phyloP scores from a whole-genome alignment of 441 rosid genomes.

The Eruca vesicaria region DNA sequence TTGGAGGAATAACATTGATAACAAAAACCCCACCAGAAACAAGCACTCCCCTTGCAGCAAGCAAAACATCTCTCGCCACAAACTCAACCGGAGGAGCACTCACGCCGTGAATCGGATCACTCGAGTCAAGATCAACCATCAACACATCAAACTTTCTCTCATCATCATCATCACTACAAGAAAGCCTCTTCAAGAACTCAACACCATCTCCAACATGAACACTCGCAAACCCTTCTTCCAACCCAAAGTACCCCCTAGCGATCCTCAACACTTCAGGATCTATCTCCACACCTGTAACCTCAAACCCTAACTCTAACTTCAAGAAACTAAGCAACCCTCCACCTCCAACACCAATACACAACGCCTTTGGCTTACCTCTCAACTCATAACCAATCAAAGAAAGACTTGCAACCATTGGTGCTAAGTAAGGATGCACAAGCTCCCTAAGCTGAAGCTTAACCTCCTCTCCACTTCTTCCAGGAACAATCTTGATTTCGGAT shows the following conservation, averaged over 20 bases:
- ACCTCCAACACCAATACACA: constrained; percentile 90
- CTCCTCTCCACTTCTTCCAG: constrained; percentile 25
- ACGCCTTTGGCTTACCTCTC: constrained; percentile 51
- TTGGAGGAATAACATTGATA: constrained; percentile 66
- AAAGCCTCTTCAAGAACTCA: constrained; percentile 43
- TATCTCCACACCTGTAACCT: constrained; percentile 68
- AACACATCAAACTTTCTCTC: constrained; percentile 55
- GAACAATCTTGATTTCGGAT: constrained; percentile 52
- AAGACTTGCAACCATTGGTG: constrained; percentile 82
- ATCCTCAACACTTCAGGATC: constrained; percentile 68
- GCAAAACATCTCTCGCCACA: constrained; percentile 44
- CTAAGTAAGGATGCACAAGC: constrained; percentile 72
- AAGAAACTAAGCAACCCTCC: constrained; percentile 79
- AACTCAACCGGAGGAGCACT: constrained; percentile 79
- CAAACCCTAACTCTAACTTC: constrained; percentile 51
- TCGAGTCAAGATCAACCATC: constrained; percentile 84
- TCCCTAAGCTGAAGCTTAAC: constrained; percentile 48
- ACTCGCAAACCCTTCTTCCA: constrained; percentile 45
- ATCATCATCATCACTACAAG: constrained; percentile 11
- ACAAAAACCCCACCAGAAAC: constrained; percentile 54
- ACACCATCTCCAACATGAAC: constrained; percentile 59
- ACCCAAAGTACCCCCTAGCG: constrained; percentile 64
- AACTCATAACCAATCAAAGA: constrained; percentile 39
- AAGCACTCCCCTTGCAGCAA: constrained; percentile 55
- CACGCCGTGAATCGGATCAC: constrained; percentile 50